Conservation (phyloP, 2,329 filamentous ascomycete genomes). For the Fusarium sp. region DNA sequence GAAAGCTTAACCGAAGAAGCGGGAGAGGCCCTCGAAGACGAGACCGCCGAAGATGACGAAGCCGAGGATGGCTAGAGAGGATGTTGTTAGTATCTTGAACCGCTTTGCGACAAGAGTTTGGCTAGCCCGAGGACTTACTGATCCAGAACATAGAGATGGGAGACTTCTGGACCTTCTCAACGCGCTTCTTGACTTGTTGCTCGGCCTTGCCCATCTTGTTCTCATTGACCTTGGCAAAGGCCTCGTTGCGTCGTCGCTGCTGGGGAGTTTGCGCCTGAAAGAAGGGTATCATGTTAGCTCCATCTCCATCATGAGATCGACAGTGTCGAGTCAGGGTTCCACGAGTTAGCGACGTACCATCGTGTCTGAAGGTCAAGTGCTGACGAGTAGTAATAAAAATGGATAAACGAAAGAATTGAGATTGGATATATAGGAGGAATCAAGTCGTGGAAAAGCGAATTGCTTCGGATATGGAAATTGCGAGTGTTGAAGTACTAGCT, state of each 20-base stretch:
- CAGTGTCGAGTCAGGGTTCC: slow-evolving; percentile 6
- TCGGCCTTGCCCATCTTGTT: slow-evolving; percentile 80
- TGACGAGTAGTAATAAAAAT: background rate
- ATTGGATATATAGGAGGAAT: slow-evolving; percentile 13
- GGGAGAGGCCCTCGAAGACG: slow-evolving; percentile 67
- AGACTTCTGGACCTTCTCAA: slow-evolving; percentile 67
- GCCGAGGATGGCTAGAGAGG: slow-evolving; percentile 61
- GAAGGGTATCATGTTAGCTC: slow-evolving; percentile 28
- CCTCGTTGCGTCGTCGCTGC: slow-evolving; percentile 83
- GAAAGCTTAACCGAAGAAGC: slow-evolving; percentile 58
- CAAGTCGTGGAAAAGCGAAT: background rate
- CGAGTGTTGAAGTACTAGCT: slow-evolving; percentile 31
- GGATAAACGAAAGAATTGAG: background rate
- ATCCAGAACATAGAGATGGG: slow-evolving; percentile 74
- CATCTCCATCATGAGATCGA: slow-evolving; percentile 38
- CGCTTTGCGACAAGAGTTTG: background rate
- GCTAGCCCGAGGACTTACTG: slow-evolving; percentile 56
- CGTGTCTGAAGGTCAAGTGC: background rate
- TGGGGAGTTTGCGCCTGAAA: slow-evolving; percentile 82
- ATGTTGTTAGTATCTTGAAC: slow-evolving; percentile 14
- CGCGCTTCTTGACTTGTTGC: slow-evolving; percentile 69
- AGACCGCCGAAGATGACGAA: slow-evolving; percentile 72
- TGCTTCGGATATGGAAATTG: slow-evolving; percentile 12
- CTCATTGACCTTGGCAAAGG: slow-evolving; percentile 80
- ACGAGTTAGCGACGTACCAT: slow-evolving; percentile 30